phyloP scores from a whole-genome alignment of 2,329 filamentous ascomycete species.

The Tricladium varicosporioides region DNA sequence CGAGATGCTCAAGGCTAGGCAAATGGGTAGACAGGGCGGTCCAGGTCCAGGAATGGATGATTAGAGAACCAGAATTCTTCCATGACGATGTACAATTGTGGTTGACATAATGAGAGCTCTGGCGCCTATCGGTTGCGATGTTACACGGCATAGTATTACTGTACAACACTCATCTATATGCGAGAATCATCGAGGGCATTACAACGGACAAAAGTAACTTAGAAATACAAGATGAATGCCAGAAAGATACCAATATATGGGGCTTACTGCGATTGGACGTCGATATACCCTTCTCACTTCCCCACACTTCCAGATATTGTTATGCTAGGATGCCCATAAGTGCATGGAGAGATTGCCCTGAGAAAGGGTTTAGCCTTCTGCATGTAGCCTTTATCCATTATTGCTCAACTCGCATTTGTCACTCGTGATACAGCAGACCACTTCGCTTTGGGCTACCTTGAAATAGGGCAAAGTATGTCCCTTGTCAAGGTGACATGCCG shows the following conservation, averaged over 20 bases:
- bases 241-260: background rate
- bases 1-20: conserved; percentile 93
- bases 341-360: too few species aligned
- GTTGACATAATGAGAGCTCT: background rate
- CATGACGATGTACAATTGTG: background rate
- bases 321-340: too few species aligned
- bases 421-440: too few species aligned
- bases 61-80: conserved; percentile 18
- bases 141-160: conserved; percentile 2
- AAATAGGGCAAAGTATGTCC: too few species aligned
- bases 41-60: conserved; percentile 65
- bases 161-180: conserved; percentile 1
- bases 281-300: too few species aligned
- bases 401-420: too few species aligned
- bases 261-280: too few species aligned
- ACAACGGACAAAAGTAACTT: background rate
- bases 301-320: too few species aligned
- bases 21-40: conserved; percentile 74
- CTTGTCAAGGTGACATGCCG: too few species aligned
- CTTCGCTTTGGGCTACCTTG: too few species aligned
- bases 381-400: too few species aligned
- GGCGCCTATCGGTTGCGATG: conserved; percentile 1
- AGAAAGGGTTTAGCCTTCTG: too few species aligned
- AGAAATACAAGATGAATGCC: background rate
- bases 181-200: background rate